Evolutionary conservation across 31 red algal genomes (phyloP), one percentile per base, ranked within the genome.

Genomic region (Endocladia muricata): DNA sequence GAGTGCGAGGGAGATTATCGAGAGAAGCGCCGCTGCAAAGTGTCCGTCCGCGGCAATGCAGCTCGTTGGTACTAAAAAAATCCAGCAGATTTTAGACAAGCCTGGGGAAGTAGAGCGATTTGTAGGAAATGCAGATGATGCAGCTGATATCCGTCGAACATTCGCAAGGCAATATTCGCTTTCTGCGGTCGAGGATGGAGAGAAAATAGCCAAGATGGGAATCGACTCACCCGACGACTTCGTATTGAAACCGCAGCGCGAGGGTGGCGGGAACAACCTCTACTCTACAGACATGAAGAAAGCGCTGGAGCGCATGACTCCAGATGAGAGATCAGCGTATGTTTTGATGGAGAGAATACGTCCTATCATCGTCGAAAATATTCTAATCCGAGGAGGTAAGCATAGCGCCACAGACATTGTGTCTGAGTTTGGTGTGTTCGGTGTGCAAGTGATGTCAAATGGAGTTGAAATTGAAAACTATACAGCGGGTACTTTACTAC

Each of bases 241-340:
- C 68, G 95, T 98, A 29, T 79, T 98, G 37, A 98, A 98, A 62
- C 95, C 95, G 29, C 96, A 98, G 61, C 77, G 96, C 15, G 96
- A 98, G 86, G 96, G 96, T 21, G 91, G 91, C 23, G 96, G 96
- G 4, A 91, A 98, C 44, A 98, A 98, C 57, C 40, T 98, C 32
- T 98, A 94, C 81, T 60, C 62, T 3, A 43, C 37, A 3, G 63
- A 88, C 3, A 52, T 98, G 82, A 79, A 71, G n/a, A 11, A 71
- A 0, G 77, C 76, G 25, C 48, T 98, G 61, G 23, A 35, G 37
- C 26, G 3, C 2, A 92, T 87, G 88, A 44, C 71, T n/a, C 41
- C 57, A 2, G 33, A 82, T 5, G 74, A 94, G 39, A 57, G 88
- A 19, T 35, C 73, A 1, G 86, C 69, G 5, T 94, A 92, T 56